phyloP scores from a whole-genome alignment of 2,329 filamentous ascomycete species.

The Ceratocystis variospora region DNA sequence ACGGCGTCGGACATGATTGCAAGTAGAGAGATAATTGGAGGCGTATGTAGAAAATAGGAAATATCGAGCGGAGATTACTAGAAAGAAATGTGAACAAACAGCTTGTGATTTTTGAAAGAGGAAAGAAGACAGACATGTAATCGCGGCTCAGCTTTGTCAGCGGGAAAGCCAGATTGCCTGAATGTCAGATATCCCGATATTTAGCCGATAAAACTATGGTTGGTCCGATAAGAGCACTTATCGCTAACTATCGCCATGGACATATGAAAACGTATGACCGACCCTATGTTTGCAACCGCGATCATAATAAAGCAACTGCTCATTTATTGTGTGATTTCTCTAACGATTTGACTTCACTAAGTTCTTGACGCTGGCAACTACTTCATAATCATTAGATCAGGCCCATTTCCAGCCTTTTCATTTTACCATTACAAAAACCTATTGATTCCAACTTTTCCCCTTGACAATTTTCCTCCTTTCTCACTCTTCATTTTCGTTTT shows the following conservation, averaged over 20 bases:
- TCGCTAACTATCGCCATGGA: background rate
- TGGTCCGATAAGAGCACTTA: background rate
- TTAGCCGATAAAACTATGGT: background rate
- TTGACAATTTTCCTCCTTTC: no score
- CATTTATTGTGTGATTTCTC: no score
- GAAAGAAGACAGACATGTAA: background rate
- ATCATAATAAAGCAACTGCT: no score
- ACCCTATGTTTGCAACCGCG: background rate
- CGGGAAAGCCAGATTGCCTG: constrained; percentile 4
- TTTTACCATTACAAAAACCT: no score
- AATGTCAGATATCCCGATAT: background rate
- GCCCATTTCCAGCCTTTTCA: no score
- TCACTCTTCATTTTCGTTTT: no score
- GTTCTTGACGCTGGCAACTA: no score
- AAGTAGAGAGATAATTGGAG: background rate
- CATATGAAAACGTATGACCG: background rate
- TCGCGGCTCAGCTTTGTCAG: background rate
- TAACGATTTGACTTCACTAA: no score
- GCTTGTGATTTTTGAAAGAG: background rate
- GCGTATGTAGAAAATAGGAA: no score
- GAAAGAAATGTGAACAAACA: constrained; percentile 9
- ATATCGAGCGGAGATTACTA: background rate
- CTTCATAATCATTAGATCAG: no score
- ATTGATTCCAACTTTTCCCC: no score
- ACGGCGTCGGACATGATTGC: constrained; percentile 48